Evolutionary conservation across 2,329 filamentous ascomycete genomes (phyloP).

Genomic region (Aspergillus luchuensis): DNA sequence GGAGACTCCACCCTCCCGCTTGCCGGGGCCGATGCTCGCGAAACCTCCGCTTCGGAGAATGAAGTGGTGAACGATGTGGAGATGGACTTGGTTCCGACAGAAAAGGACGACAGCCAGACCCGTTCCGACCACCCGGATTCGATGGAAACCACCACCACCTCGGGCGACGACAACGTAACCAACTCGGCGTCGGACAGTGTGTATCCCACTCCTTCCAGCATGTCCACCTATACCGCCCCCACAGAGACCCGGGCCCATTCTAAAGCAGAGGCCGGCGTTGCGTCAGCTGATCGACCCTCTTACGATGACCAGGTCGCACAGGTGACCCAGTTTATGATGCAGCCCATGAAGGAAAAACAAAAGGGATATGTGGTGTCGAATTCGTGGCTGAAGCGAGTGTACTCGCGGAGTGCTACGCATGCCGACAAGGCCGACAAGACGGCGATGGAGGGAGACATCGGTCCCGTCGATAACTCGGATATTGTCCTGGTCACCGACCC

Average conservation of each 20-base stretch:
- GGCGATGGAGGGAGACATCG: slow-evolving; percentile 65
- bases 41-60: slow-evolving; percentile 35
- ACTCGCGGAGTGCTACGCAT: slow-evolving; percentile 63
- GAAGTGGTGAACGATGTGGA: slow-evolving; percentile 19
- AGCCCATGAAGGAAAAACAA: slow-evolving; percentile 68
- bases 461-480: slow-evolving; percentile 84
- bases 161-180: slow-evolving; percentile 27
- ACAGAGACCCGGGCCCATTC: slow-evolving; percentile 32
- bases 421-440: slow-evolving; percentile 60
- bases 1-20: slow-evolving; percentile 26
- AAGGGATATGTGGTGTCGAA: slow-evolving; percentile 76
- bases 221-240: slow-evolving; percentile 38
- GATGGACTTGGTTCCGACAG: slow-evolving; percentile 24
- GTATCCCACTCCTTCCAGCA: slow-evolving; percentile 43
- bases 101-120: slow-evolving; percentile 21
- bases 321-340: slow-evolving; percentile 62
- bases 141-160: slow-evolving; percentile 49
- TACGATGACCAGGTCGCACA: slow-evolving; percentile 73
- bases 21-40: slow-evolving; percentile 29
- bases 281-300: slow-evolving; percentile 41
- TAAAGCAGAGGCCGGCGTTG: slow-evolving; percentile 23
- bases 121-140: slow-evolving; percentile 39
- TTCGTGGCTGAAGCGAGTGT: slow-evolving; percentile 74
- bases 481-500: slow-evolving; percentile 65
- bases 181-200: slow-evolving; percentile 36